Evolutionary conservation across 2,329 filamentous ascomycete genomes (phyloP).

Genomic region (Zasmidium cellare): DNA sequence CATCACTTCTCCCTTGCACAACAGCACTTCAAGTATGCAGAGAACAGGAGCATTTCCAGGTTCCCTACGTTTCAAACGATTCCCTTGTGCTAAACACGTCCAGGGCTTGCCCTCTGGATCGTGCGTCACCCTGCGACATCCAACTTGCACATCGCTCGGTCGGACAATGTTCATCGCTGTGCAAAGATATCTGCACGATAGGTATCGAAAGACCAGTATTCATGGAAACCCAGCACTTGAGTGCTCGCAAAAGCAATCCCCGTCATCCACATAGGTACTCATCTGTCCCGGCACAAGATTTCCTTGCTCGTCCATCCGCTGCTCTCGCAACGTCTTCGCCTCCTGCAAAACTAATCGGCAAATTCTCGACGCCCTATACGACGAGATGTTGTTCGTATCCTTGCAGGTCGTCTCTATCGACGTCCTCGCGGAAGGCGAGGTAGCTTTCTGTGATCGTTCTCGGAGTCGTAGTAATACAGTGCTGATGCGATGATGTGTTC

Average conservation of each 20-base stretch:
- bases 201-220: no score
- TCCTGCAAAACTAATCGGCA: conserved; percentile 29
- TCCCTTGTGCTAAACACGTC: no score
- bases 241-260: conserved; percentile 7
- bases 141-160: no score
- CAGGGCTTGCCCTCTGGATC: no score
- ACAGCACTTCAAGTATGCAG: no score
- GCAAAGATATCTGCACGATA: no score
- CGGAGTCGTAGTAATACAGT: conserved; percentile 60
- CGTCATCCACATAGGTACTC: neutral
- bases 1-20: no score
- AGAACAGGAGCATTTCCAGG: no score
- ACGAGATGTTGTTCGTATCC: conserved; percentile 19
- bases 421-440: conserved; percentile 51
- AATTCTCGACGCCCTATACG: conserved; percentile 24
- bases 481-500: conserved; percentile 65
- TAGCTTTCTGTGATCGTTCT: conserved; percentile 59
- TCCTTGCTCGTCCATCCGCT: conserved; percentile 31
- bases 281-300: neutral
- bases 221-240: no score
- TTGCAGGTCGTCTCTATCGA: conserved; percentile 8
- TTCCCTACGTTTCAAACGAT: no score
- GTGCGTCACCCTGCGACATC: no score
- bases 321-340: conserved; percentile 24
- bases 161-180: no score